Conservation (phyloP, 176 grass and related monocot species). For the Stipa capillata region DNA sequence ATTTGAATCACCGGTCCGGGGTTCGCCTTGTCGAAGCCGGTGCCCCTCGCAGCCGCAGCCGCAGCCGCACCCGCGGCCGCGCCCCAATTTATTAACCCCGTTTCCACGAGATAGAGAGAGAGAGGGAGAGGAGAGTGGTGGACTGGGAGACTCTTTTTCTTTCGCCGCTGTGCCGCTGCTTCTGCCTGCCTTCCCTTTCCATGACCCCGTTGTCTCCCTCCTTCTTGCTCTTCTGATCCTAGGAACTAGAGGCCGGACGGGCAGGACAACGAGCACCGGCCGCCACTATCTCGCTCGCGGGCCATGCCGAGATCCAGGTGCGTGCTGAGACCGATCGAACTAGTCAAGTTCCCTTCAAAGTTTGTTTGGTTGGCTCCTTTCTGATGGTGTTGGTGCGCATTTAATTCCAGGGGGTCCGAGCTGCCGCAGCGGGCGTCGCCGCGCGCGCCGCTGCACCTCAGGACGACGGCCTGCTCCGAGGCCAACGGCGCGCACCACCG, state of each 20-base stretch:
- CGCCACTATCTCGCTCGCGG: too few species aligned
- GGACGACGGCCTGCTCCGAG: conserved; percentile 54
- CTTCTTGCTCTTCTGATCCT: neutral
- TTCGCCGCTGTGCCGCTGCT: neutral
- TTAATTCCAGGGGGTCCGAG: conserved; percentile 59
- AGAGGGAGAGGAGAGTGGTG: too few species aligned
- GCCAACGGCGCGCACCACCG: conserved; percentile 67
- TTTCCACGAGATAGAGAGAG: conserved; percentile 22
- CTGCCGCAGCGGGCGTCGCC: conserved; percentile 55
- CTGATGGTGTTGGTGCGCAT: neutral
- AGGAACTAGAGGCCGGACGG: neutral
- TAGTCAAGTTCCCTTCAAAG: too few species aligned
- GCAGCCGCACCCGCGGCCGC: neutral
- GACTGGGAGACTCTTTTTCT: too few species aligned
- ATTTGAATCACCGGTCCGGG: conserved; percentile 43
- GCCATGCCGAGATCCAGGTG: conserved; percentile 65
- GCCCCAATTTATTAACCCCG: conserved; percentile 22
- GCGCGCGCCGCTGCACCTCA: conserved; percentile 78
- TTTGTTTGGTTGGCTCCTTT: neutral
- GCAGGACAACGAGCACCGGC: neutral
- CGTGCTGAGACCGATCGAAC: neutral
- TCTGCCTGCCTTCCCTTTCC: too few species aligned
- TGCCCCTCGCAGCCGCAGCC: too few species aligned
- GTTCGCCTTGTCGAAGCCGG: conserved; percentile 1
- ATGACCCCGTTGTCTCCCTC: neutral